Evolutionary conservation across 805 yeast species (phyloP), one percentile per base, ranked within the genome.

Genomic region (Metschnikowia vanudenii): DNA sequence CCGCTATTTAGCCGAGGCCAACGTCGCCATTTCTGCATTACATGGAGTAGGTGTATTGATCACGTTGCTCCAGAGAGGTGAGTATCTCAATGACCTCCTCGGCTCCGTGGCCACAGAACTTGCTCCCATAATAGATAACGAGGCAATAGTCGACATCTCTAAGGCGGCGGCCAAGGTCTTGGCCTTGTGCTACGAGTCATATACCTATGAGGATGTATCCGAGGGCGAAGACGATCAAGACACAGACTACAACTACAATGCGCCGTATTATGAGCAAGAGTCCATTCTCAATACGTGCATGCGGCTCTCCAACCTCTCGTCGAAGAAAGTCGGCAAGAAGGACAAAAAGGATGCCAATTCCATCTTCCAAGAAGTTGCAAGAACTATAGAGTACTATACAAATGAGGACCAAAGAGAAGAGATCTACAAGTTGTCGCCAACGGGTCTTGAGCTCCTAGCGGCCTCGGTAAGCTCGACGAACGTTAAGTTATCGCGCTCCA

Each of bases 311-410:
- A 75, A 72, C 36, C 74, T 78, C 18, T 78, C 85, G 0, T 69
- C 82, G 4, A 81, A 82, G 47, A 78, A 73, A 43, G 59, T 81
- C 3, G 76, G 84, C 22, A 84, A 84, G 54, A 80, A 78, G 57
- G 87, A 82, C 50, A 83, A 80, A 59, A 76, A 75, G 49, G 81
- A 77, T 32, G 69, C 79, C 20, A 79, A 80, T 50, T 76, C 87
- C 1, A 70, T 83, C 1, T 80, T 82, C 61, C 71, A 82, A 57
- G 85, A 83, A 49, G 79, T 82, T 16, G 61, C 75, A 34, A 63
- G 63, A 31, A 80, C 85, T 0, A 65, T 82, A 10, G 70, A 68
- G 41, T 57, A 58, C 14, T 75, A 73, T 52, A 62, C 67, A 45
- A 71, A 55, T 55, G 63, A 43, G 43, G 67, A 52, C 50, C 64